Evolutionary conservation across 176 grass and related monocot species (phyloP).

Genomic region (Paspalum vaginatum): DNA sequence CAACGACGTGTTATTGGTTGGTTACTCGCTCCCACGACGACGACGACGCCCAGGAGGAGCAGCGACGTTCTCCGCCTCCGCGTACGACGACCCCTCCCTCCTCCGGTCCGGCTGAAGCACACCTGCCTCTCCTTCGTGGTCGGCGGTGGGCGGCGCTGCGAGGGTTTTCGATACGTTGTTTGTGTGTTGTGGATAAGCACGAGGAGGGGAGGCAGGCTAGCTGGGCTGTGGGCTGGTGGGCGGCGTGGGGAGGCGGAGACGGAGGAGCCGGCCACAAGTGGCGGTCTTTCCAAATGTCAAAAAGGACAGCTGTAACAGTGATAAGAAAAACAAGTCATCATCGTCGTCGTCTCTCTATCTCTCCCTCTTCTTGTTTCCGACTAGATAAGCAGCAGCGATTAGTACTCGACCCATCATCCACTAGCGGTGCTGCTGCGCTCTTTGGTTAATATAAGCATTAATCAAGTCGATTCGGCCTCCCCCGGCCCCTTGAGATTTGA

Average conservation of each 20-base stretch:
- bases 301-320: constrained; percentile 63
- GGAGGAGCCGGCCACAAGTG: constrained; percentile 49
- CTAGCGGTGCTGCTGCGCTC: neutral
- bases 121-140: neutral
- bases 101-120: constrained; percentile 3
- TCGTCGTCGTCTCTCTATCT: neutral
- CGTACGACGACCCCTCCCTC: neutral
- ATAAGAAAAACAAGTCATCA: constrained; percentile 54
- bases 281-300: constrained; percentile 66
- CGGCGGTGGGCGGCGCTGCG: neutral
- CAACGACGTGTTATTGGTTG: neutral
- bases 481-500: neutral
- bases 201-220: neutral
- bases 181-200: constrained; percentile 56
- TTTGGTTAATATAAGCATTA: constrained; percentile 5
- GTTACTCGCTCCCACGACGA: neutral
- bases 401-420: neutral
- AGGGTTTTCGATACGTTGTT: constrained; percentile 44
- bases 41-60: neutral
- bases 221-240: neutral
- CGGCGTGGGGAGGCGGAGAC: constrained; percentile 23
- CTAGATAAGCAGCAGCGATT: constrained; percentile 58
- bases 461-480: neutral
- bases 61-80: neutral
- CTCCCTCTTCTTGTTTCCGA: constrained; percentile 18